These are phyloP conservation scores for Furcasterigmium sp. DNA, from an alignment of 2,329 filamentous ascomycete genomes.

Conservation along the genomic window DNA sequence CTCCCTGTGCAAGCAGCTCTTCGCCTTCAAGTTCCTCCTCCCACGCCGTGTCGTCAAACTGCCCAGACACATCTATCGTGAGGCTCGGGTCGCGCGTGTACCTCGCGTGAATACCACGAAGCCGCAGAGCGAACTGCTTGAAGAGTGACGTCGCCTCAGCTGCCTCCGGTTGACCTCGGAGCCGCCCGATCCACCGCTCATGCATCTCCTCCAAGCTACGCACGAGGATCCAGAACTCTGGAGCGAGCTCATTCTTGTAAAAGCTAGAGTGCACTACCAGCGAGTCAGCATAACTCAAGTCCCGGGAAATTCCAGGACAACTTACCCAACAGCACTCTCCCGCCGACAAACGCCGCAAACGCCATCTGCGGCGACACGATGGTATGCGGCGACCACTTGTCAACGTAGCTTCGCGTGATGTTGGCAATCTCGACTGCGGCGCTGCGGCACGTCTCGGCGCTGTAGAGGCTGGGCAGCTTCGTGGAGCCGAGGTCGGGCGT, in stretches of 20 bases:
- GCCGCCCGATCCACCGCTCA: slow-evolving; percentile 18
- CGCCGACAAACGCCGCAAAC: slow-evolving; percentile 38
- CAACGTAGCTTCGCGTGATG: slow-evolving; percentile 38
- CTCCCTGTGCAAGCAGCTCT: no score
- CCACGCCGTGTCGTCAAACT: slow-evolving; percentile 4
- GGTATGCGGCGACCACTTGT: slow-evolving; percentile 19
- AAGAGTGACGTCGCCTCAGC: slow-evolving; percentile 10
- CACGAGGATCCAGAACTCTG: slow-evolving; percentile 22
- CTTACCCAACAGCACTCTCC: slow-evolving; percentile 27
- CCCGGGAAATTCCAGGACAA: no score
- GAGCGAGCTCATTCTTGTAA: slow-evolving; percentile 11
- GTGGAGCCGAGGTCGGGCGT: slow-evolving; percentile 17
- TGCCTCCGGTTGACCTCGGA: slow-evolving; percentile 3
- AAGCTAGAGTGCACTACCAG: slow-evolving; percentile 23
- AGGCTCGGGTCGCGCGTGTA: slow-evolving; percentile 8
- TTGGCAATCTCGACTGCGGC: slow-evolving; percentile 38
- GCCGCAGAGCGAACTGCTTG: slow-evolving; percentile 13
- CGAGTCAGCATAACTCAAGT: neutral
- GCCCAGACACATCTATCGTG: slow-evolving; percentile 12
- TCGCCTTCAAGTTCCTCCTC: no score
- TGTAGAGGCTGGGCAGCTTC: slow-evolving; percentile 33
- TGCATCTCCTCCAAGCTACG: slow-evolving; percentile 22
- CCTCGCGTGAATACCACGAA: slow-evolving; percentile 8
- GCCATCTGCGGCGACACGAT: slow-evolving; percentile 31
- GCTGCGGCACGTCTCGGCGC: slow-evolving; percentile 39